Evolutionary conservation across 768 basidiomycete species (phyloP).

Genomic region (Kwoniella botswanensis): DNA sequence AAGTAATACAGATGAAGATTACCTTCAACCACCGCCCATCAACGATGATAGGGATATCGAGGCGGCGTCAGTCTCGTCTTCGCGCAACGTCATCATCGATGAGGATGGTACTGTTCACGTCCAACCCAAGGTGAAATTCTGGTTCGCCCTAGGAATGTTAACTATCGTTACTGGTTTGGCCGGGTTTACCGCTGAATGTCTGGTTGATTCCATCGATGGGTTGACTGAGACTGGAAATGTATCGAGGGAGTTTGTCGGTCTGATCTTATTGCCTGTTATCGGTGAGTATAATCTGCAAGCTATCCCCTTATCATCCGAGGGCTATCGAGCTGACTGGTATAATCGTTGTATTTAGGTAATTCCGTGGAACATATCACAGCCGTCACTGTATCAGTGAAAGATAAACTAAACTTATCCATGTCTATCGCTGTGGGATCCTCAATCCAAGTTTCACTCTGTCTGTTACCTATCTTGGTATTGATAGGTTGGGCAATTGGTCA

Average conservation of each 20-base stretch:
- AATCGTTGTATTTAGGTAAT: conserved; percentile 22
- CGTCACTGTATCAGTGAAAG: conserved; percentile 85
- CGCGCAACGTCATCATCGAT: conserved; percentile 20
- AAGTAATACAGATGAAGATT: conserved; percentile 5
- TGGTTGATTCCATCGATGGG: conserved; percentile 48
- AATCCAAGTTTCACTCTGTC: conserved; percentile 53
- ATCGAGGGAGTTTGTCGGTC: conserved; percentile 78
- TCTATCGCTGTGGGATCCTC: conserved; percentile 71
- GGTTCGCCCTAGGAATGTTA: conserved; percentile 46
- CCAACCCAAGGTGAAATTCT: conserved; percentile 35
- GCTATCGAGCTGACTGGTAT: not conserved
- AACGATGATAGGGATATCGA: conserved; percentile 12
- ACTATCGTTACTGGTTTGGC: conserved; percentile 49
- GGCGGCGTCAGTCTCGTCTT: conserved; percentile 7
- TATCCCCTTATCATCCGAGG: not conserved
- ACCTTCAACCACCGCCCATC: not conserved
- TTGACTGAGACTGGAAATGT: conserved; percentile 58
- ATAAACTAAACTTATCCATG: conserved; percentile 80
- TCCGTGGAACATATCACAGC: conserved; percentile 81
- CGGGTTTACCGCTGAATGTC: conserved; percentile 50
- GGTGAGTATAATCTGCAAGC: conserved; percentile 3
- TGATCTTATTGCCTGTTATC: conserved; percentile 89
- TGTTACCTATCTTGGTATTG: conserved; percentile 50
- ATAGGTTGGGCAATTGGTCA: conserved; percentile 56
- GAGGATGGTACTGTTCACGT: conserved; percentile 33